A percentile compares a stretch with the other conserved stretches of the same genome.
phyloP scores from a whole-genome alignment of 2,329 filamentous ascomycete species.

The Talaromyces piceae region DNA sequence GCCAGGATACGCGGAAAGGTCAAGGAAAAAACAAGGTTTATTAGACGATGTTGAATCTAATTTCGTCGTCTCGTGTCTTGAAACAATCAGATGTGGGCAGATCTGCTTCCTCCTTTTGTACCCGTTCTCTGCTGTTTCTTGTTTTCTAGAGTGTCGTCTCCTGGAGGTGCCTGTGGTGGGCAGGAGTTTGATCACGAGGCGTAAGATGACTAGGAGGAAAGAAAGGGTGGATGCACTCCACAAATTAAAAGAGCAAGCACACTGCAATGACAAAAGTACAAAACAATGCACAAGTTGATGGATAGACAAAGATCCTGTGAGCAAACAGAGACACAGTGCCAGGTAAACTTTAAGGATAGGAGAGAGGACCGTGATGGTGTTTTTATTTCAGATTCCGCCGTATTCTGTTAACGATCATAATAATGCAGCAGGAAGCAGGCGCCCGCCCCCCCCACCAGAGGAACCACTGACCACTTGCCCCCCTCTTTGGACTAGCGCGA shows the following conservation, averaged over 20 bases:
- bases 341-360: background rate
- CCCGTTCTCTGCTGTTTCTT: background rate
- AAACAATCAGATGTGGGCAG: background rate
- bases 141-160: no score
- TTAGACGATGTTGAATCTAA: constrained; percentile 11
- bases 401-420: background rate
- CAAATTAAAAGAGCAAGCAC: no score
- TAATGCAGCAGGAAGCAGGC: background rate
- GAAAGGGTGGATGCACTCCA: no score
- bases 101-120: background rate
- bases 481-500: background rate
- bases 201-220: no score
- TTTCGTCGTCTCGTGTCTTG: background rate
- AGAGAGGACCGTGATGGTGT: background rate
- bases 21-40: background rate
- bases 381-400: background rate
- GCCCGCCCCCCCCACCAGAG: background rate
- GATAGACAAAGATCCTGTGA: background rate
- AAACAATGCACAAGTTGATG: no score
- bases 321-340: background rate
- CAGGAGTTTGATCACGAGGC: no score
- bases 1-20: constrained; percentile 3
- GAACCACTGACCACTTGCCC: background rate
- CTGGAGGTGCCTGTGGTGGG: no score
- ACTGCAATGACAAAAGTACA: no score